phyloP scores from a whole-genome alignment of 257 asterid genomes.

The Fraxinus pennsylvanica region DNA sequence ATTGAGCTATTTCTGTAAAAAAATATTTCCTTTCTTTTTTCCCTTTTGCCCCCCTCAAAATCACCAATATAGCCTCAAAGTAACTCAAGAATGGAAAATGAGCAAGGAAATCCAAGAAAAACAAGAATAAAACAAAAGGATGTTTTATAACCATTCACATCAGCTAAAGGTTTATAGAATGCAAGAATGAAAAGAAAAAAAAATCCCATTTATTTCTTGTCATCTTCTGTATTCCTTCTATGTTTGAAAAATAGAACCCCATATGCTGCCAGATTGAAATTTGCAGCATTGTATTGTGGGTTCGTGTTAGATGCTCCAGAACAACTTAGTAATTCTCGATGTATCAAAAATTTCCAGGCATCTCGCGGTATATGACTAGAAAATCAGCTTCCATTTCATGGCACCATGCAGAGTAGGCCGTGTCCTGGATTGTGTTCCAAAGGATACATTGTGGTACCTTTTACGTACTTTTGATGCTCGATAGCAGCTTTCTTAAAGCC shows the following conservation, averaged over 20 bases:
- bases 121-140: not conserved
- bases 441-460: conserved; percentile 74
- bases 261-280: conserved; percentile 3
- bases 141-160: not conserved
- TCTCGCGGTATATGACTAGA: not conserved
- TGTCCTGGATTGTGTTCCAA: conserved; percentile 82
- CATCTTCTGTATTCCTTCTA: not conserved
- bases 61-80: not conserved
- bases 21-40: no score
- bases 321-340: conserved; percentile 5
- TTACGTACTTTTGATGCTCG: conserved; percentile 62
- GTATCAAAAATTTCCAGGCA: conserved; percentile 1
- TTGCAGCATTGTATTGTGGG: not conserved
- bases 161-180: not conserved
- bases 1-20: no score
- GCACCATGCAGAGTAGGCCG: conserved; percentile 75
- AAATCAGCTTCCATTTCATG: conserved; percentile 33
- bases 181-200: not conserved
- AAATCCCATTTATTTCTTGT: not conserved
- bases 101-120: not conserved
- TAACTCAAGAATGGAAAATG: not conserved
- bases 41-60: not conserved
- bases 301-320: conserved; percentile 25
- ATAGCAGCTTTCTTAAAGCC: conserved; percentile 50
- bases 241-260: not conserved